A percentile compares a stretch with the other conserved stretches of the same genome.
Evolutionary conservation across 805 yeast genomes (phyloP).

Genomic region (Diddensiella transvaalensis): DNA sequence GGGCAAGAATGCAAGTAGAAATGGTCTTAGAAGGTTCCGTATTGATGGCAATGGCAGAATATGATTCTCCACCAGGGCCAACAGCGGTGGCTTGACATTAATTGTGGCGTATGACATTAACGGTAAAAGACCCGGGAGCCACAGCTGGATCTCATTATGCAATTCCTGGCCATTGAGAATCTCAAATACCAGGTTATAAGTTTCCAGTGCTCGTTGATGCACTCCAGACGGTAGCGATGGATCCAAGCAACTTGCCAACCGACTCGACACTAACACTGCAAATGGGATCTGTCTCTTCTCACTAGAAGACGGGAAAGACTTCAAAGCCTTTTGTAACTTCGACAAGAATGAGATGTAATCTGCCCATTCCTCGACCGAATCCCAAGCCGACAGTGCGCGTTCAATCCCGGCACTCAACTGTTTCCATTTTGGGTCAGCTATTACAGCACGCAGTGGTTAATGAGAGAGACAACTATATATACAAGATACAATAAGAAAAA

Average conservation of each 20-base stretch:
- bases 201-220: constrained; percentile 79
- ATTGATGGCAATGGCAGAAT: constrained; percentile 54
- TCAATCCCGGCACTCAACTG: constrained; percentile 66
- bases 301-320: constrained; percentile 26
- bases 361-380: constrained; percentile 92
- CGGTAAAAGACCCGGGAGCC: constrained; percentile 95
- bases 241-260: constrained; percentile 74
- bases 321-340: constrained; percentile 69
- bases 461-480: background rate
- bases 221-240: constrained; percentile 91
- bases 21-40: constrained; percentile 58
- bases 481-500: background rate
- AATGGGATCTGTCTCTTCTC: constrained; percentile 43
- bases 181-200: constrained; percentile 67
- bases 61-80: constrained; percentile 56
- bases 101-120: constrained; percentile 84
- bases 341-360: constrained; percentile 90
- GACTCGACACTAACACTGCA: constrained; percentile 61
- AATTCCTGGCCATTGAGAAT: constrained; percentile 55
- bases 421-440: constrained; percentile 55
- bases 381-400: constrained; percentile 70
- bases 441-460: constrained; percentile 2
- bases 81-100: constrained; percentile 75
- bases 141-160: constrained; percentile 55
- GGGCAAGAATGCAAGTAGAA: constrained; percentile 71